Evolutionary conservation across 2,329 filamentous ascomycete species (phyloP).

Genomic region (Ascochyta lentis): DNA sequence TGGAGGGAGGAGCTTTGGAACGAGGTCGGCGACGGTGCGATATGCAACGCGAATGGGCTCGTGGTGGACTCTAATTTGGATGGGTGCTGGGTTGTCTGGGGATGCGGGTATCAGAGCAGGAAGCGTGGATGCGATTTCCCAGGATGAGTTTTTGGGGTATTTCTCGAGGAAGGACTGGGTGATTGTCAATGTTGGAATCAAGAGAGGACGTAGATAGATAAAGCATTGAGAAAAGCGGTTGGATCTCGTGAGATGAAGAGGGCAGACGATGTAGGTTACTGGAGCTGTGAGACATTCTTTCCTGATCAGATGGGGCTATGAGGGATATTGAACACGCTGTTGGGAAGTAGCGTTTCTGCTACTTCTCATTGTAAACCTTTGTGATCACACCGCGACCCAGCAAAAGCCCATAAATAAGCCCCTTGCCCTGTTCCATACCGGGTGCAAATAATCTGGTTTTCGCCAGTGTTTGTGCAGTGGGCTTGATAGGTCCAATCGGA

Average conservation of each 20-base stretch:
- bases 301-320: too few species aligned
- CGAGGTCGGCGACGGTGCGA: slow-evolving; percentile 30
- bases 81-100: slow-evolving; percentile 34
- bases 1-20: slow-evolving; percentile 40
- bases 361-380: too few species aligned
- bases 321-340: too few species aligned
- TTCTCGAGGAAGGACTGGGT: slow-evolving; percentile 42
- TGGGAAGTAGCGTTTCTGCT: too few species aligned
- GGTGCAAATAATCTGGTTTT: not conserved
- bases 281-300: too few species aligned
- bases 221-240: not conserved
- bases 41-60: slow-evolving; percentile 47
- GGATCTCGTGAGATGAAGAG: not conserved
- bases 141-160: slow-evolving; percentile 45
- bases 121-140: slow-evolving; percentile 47
- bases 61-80: slow-evolving; percentile 45
- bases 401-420: too few species aligned
- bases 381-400: too few species aligned
- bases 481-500: not conserved
- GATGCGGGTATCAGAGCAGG: slow-evolving; percentile 43
- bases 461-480: not conserved
- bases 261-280: too few species aligned
- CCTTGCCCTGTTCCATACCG: too few species aligned
- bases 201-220: not conserved
- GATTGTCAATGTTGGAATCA: slow-evolving; percentile 12